phyloP scores from a whole-genome alignment of 2,329 filamentous ascomycete species.

The Neonectria ditissima region DNA sequence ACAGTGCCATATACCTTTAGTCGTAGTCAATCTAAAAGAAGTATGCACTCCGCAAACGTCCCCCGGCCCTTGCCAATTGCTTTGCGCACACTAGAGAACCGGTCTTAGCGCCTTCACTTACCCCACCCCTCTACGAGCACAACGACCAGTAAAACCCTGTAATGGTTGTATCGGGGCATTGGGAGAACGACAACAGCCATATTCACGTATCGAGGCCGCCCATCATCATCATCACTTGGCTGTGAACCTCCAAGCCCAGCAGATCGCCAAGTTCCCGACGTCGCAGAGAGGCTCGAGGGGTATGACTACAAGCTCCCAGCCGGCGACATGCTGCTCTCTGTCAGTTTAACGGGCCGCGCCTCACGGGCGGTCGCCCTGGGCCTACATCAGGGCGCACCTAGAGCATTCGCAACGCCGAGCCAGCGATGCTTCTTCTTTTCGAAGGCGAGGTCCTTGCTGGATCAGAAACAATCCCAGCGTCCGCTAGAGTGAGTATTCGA shows the following conservation, averaged over 20 bases:
- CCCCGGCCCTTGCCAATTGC: not conserved
- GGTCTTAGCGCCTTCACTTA: not conserved
- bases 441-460: slow-evolving; percentile 35
- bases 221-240: not conserved
- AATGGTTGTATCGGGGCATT: slow-evolving; percentile 17
- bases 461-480: slow-evolving; percentile 21
- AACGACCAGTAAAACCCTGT: not conserved
- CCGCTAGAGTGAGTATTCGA: slow-evolving; percentile 12
- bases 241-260: not conserved
- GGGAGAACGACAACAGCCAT: not conserved
- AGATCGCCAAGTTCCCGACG: not conserved
- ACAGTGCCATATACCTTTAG: too few relatives aligned
- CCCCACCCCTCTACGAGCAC: slow-evolving; percentile 1
- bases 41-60: too few relatives aligned
- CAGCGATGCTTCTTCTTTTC: slow-evolving; percentile 35
- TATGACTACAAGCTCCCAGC: slow-evolving; percentile 20
- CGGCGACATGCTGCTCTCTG: slow-evolving; percentile 28
- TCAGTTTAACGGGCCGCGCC: slow-evolving; percentile 16
- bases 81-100: too few relatives aligned
- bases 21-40: too few relatives aligned
- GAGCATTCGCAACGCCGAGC: slow-evolving; percentile 2
- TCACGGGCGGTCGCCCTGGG: slow-evolving; percentile 6
- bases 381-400: not conserved
- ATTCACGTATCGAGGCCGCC: slow-evolving; percentile 11
- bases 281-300: slow-evolving; percentile 16